These are phyloP conservation scores for Singerocomus inundabilis DNA, from an alignment of 1,284 basidiomycete genomes.

Conservation along the genomic window DNA sequence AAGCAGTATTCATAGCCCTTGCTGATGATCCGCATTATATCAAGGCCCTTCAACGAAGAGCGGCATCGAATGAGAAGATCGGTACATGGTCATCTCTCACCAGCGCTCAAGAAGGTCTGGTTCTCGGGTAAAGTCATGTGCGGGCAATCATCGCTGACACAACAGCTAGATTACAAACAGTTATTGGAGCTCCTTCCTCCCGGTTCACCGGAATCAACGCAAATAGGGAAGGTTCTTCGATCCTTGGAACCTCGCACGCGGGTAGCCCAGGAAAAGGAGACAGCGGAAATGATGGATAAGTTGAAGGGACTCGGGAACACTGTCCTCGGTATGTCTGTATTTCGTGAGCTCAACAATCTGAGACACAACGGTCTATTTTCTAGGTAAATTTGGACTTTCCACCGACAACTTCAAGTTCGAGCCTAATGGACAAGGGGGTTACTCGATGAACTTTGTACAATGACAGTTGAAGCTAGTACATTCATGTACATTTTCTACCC, in stretches of 20 bases:
- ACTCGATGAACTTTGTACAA: conserved; percentile 83
- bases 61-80: conserved; percentile 78
- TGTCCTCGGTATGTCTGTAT: conserved; percentile 68
- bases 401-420: conserved; percentile 95
- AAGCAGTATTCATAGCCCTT: conserved; percentile 57
- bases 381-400: conserved; percentile 83
- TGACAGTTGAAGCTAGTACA: conserved; percentile 27
- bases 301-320: conserved; percentile 91
- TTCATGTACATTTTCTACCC: conserved; percentile 2
- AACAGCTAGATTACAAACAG: conserved; percentile 71
- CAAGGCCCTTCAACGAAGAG: conserved; percentile 88
- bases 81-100: conserved; percentile 81
- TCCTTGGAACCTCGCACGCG: conserved; percentile 67
- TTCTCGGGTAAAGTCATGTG: background rate
- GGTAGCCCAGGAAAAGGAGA: conserved; percentile 82
- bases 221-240: conserved; percentile 50
- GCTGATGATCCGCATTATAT: conserved; percentile 80
- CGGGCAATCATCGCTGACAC: conserved; percentile 1
- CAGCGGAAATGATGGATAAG: conserved; percentile 89
- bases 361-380: background rate
- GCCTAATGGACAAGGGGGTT: conserved; percentile 90
- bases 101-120: conserved; percentile 79
- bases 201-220: conserved; percentile 49
- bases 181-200: conserved; percentile 64
- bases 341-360: background rate